These are phyloP conservation scores for Tuber aestivum DNA, from an alignment of 495 filamentous ascomycete genomes.

Conservation along the genomic window DNA sequence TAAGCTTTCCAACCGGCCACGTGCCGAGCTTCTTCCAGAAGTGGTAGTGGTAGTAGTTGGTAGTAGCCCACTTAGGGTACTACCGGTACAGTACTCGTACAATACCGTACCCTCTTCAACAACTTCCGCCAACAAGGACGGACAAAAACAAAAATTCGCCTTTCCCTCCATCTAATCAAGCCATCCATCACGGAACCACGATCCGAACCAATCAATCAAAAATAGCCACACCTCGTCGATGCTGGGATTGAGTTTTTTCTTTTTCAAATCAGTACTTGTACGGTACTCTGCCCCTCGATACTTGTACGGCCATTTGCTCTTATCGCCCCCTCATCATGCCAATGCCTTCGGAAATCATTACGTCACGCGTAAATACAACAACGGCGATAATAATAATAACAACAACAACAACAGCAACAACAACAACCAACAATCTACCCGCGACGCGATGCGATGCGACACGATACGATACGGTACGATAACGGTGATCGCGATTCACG, in stretches of 20 bases:
- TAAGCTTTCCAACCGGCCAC: neutral
- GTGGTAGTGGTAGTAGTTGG: neutral
- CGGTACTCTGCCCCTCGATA: neutral
- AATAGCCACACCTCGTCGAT: neutral
- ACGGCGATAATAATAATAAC: neutral
- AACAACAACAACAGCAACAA: neutral
- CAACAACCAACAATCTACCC: neutral
- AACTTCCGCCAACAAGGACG: neutral
- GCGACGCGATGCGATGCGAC: neutral
- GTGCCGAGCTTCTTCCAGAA: neutral
- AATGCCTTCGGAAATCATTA: neutral
- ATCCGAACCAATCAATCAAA: neutral
- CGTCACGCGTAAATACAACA: neutral
- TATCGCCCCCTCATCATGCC: neutral
- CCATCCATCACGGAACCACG: neutral
- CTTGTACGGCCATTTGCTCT: too few species aligned
- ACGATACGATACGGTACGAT: neutral
- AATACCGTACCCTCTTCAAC: neutral
- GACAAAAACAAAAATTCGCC: neutral
- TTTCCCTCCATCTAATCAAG: neutral
- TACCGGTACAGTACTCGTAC: too few species aligned
- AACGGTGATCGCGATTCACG: neutral
- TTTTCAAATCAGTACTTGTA: neutral
- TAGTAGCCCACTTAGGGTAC: neutral
- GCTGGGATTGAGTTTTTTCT: neutral